phyloP scores from a whole-genome alignment of 352 stramenopile genomes.

The Plasmopara viticola region DNA sequence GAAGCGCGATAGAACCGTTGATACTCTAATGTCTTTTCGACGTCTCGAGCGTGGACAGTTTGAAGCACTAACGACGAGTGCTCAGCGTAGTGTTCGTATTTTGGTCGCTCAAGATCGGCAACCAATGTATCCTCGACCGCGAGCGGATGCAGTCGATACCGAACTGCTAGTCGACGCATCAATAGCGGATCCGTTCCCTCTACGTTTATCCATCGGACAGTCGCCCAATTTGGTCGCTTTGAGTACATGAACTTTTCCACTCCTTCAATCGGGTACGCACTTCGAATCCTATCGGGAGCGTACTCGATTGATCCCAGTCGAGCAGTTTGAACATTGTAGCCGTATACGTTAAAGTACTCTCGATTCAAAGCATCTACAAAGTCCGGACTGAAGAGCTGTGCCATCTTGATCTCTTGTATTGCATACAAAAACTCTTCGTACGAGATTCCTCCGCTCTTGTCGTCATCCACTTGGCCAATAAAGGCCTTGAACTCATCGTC shows the following conservation, averaged over 20 bases:
- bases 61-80: conserved; percentile 75
- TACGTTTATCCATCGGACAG: conserved; percentile 81
- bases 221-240: conserved; percentile 58
- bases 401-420: conserved; percentile 87
- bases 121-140: conserved; percentile 81
- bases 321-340: conserved; percentile 9
- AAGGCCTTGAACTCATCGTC: conserved; percentile 64
- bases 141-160: conserved; percentile 78
- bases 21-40: conserved; percentile 50
- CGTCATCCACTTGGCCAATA: conserved; percentile 72
- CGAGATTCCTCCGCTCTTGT: conserved; percentile 77
- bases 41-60: conserved; percentile 48
- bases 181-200: conserved; percentile 56
- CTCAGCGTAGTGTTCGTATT: conserved; percentile 84
- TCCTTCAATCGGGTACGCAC: conserved; percentile 58
- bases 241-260: conserved; percentile 85
- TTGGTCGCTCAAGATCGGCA: conserved; percentile 67
- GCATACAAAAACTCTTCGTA: conserved; percentile 82
- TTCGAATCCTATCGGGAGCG: conserved; percentile 64
- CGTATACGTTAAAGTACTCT: conserved; percentile 22
- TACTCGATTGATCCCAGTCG: conserved; percentile 71
- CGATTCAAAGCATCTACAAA: conserved; percentile 33
- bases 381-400: conserved; percentile 70
- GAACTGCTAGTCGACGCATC: conserved; percentile 68
- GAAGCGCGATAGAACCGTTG: conserved; percentile 69